phyloP scores from a whole-genome alignment of 208 protist genomes.

The Herpetomonas tarakana region DNA sequence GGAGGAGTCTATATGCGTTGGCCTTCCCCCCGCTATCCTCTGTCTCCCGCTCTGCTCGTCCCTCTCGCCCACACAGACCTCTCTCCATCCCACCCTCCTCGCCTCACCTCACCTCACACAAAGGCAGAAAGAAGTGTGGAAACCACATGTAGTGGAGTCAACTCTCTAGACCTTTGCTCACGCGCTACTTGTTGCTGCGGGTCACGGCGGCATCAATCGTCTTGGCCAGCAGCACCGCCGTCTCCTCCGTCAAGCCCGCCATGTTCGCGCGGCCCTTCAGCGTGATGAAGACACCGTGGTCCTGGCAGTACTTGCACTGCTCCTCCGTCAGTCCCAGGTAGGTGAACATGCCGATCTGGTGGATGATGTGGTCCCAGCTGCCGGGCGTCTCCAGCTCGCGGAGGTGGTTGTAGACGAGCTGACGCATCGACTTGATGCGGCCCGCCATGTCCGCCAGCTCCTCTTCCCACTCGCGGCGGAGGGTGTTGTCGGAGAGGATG shows the following conservation, averaged over 20 bases:
- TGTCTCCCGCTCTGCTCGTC: too few species aligned
- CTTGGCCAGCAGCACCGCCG: slow-evolving; percentile 53
- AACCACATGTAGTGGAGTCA: too few species aligned
- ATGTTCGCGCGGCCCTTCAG: slow-evolving; percentile 78
- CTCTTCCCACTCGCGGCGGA: slow-evolving; percentile 87
- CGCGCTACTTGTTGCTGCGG: slow-evolving; percentile 22
- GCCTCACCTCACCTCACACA: too few species aligned
- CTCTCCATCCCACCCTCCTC: too few species aligned
- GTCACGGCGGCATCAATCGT: slow-evolving; percentile 69
- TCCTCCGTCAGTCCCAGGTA: slow-evolving; percentile 93
- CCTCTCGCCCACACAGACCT: too few species aligned
- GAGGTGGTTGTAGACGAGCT: slow-evolving; percentile 72
- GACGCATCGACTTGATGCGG: slow-evolving; percentile 84
- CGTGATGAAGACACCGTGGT: slow-evolving; percentile 76
- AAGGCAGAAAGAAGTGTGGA: too few species aligned
- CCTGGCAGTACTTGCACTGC: slow-evolving; percentile 72
- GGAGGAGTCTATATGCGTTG: too few species aligned
- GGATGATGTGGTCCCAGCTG: slow-evolving; percentile 94
- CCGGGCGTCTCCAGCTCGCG: slow-evolving; percentile 66
- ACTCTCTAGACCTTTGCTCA: too few species aligned
- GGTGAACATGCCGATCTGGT: slow-evolving; percentile 99
- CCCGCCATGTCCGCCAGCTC: slow-evolving; percentile 90
- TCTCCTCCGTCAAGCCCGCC: slow-evolving; percentile 63
- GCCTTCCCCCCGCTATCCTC: too few species aligned
- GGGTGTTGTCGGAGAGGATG: slow-evolving; percentile 79